Base-by-base conservation (phyloP, 1,284 basidiomycete genomes). In the Heterobasidion parviporum region DNA sequence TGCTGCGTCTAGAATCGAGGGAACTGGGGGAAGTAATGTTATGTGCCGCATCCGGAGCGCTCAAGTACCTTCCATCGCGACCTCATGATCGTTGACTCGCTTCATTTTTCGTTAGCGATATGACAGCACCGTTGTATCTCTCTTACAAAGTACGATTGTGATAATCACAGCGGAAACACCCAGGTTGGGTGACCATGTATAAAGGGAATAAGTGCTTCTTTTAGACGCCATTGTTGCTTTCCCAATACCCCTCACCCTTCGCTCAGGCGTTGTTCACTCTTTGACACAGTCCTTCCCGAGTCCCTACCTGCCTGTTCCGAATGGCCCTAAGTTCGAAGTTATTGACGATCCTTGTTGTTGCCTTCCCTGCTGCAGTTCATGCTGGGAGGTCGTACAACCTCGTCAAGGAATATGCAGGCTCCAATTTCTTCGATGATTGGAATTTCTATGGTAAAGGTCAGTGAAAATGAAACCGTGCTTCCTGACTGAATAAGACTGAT, bases 351-450 rank as follows among this genome's bases (percentile, higher is more conserved):
- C n/a, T 41, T 10, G 38, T 5, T 6, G 2, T 41, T 41, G 38
- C 38, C 44, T 15, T 52, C 57, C 16, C 58, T 64, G 12, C 59
- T 64, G 18, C 34, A 57, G 12, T 52, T 60, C n/a, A 64, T 57
- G 38, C 50, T 56, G 16, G 63, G 68, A n/a, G 12, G 38, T 36
- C 26, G 62, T 72, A 72, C 58, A 47, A 55, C 53, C 58, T 70
- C 38, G 67, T 72, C 45, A 71, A 70, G 63, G 64, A 69, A 55
- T 75, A 72, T 61, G 58, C 63, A 4, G 73, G 74, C 18, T 56
- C 63, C 33, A 60, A 61, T 6, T 75, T 75, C 64, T 74, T 74
- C 59, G 65, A 74, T 52, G 69, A 69, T 59, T 75, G 72, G 72
- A 54, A 60, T 50, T 75, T 71, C 65, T 72, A 70, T 54, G 63